Conservation (phyloP, 169 alveolate species). For the Amoebophrya sp. region DNA sequence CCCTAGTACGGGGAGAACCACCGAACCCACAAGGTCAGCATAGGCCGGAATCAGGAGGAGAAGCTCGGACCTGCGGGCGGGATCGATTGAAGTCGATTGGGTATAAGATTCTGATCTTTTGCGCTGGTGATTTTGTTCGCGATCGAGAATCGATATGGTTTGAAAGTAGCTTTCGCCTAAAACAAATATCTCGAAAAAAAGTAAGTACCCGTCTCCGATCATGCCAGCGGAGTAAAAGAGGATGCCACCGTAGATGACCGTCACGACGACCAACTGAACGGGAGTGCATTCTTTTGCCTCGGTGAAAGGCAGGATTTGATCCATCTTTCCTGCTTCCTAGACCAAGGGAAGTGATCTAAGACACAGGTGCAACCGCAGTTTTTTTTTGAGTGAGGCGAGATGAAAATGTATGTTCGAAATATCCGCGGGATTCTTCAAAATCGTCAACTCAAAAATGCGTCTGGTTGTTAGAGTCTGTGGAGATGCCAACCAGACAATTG, state of each 20-base stretch:
- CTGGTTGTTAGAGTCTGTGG: too few species aligned
- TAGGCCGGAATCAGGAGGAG: not conserved
- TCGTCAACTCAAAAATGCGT: not conserved
- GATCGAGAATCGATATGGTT: not conserved
- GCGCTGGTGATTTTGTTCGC: not conserved
- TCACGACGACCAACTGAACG: not conserved
- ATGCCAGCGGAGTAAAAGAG: not conserved
- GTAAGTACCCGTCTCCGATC: not conserved
- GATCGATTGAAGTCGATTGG: not conserved
- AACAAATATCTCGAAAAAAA: not conserved
- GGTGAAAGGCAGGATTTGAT: not conserved
- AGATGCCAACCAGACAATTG: too few species aligned
- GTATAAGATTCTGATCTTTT: too few species aligned
- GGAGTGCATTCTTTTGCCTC: not conserved
- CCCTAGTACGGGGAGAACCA: conserved; percentile 33
- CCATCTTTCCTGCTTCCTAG: too few species aligned
- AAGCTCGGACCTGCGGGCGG: not conserved
- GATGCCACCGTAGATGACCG: not conserved
- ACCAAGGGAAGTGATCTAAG: too few species aligned
- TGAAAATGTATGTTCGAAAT: not conserved
- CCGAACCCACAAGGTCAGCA: conserved; percentile 27
- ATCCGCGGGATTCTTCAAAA: not conserved
- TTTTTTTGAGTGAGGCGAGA: not conserved
- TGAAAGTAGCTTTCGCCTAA: not conserved
- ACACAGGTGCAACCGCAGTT: too few species aligned